Percentiles rank a stretch among this genome's conserved stretches.
Conservation (phyloP, 2,329 filamentous ascomycete species). For the Botrytis squamosa region DNA sequence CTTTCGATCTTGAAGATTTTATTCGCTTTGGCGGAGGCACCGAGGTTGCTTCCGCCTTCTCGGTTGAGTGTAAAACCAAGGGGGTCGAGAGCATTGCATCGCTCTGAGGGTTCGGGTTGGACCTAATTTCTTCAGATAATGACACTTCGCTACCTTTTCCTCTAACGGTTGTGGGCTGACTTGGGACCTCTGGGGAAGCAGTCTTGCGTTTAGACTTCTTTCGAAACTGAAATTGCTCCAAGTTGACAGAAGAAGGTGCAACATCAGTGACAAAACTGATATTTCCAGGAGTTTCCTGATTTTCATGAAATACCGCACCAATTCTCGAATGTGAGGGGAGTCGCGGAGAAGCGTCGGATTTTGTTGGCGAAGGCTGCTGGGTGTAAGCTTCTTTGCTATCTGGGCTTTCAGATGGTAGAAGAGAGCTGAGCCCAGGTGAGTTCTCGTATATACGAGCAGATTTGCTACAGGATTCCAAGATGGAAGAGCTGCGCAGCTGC, state of each 20-base stretch:
- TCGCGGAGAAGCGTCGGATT: not conserved
- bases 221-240: constrained; percentile 36
- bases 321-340: constrained; percentile 9
- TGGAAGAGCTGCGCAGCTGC: not conserved
- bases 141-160: not conserved
- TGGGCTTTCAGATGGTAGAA: not conserved
- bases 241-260: constrained; percentile 35
- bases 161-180: not conserved
- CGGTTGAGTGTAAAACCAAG: not conserved
- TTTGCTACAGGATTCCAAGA: not conserved
- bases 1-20: not conserved
- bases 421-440: not conserved
- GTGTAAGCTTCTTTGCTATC: not conserved
- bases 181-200: not conserved
- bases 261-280: constrained; percentile 36
- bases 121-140: not conserved
- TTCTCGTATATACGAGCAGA: not conserved
- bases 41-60: not conserved
- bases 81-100: not conserved
- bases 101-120: not conserved
- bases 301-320: not conserved
- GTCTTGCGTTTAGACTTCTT: constrained; percentile 27
- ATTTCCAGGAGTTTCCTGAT: constrained; percentile 19
- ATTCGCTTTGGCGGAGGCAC: not conserved
- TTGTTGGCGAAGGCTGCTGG: not conserved